These are phyloP conservation scores for Olyra latifolia DNA, from an alignment of 176 grass and related monocot species.

Conservation along the genomic window DNA sequence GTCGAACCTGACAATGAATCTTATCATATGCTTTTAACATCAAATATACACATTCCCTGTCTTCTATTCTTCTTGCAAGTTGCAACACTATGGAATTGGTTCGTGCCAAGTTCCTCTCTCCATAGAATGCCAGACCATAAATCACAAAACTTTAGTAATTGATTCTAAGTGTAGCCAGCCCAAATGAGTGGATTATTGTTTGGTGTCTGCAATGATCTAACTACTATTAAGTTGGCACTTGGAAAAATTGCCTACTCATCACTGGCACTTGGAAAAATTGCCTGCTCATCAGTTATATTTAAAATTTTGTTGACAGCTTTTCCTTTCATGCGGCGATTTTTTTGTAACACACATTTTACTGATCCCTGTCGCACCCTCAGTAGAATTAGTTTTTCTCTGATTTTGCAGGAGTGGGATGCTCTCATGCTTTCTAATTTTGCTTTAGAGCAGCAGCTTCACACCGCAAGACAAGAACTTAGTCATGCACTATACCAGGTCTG, in stretches of 20 bases:
- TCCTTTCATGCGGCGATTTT: neutral
- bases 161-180: neutral
- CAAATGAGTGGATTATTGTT: neutral
- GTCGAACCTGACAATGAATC: neutral
- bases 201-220: neutral
- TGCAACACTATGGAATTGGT: neutral
- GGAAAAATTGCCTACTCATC: neutral
- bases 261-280: slow-evolving; percentile 14
- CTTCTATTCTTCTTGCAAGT: too few species aligned
- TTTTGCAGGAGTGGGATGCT: slow-evolving; percentile 92
- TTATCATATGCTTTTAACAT: neutral
- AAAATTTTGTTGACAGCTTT: neutral
- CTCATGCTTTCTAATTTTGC: slow-evolving; percentile 95
- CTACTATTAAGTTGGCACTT: neutral
- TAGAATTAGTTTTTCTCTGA: slow-evolving; percentile 21
- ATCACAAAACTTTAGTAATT: neutral
- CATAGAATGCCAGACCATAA: neutral
- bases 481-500: slow-evolving; percentile 96
- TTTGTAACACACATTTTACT: neutral
- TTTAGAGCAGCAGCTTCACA: slow-evolving; percentile 96
- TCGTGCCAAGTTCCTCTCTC: neutral
- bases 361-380: slow-evolving; percentile 10
- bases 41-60: neutral
- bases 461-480: slow-evolving; percentile 95
- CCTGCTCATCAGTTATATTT: neutral